Conservation (phyloP, 345 rosid species). For the Theobroma cacao region DNA sequence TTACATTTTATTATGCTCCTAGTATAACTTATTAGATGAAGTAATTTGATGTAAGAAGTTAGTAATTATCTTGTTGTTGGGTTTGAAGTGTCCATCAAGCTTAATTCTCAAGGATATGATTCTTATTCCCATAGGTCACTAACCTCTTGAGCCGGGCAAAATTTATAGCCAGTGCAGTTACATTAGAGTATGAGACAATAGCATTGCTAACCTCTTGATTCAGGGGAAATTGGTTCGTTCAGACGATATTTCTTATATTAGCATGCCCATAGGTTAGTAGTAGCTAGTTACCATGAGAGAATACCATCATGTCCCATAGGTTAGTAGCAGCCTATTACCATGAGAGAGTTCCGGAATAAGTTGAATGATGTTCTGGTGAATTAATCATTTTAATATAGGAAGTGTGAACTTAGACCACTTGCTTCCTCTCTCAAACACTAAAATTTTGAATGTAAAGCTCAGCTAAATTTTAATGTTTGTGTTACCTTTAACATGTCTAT, state of each 20-base stretch:
- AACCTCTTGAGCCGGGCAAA: neutral
- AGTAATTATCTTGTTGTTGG: neutral
- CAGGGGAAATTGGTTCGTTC: neutral
- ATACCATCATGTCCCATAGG: too few relatives aligned
- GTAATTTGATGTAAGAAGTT: neutral
- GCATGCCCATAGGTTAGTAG: neutral
- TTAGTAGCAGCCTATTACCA: too few relatives aligned
- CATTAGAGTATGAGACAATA: neutral
- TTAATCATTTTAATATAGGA: neutral
- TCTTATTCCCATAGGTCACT: neutral
- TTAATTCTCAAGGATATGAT: neutral
- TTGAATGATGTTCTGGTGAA: neutral
- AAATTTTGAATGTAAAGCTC: neutral
- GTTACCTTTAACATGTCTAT: neutral
- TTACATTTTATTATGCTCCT: neutral
- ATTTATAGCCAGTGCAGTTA: neutral
- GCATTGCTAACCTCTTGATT: neutral
- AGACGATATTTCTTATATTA: neutral
- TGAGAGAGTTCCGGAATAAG: neutral
- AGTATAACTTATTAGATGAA: neutral
- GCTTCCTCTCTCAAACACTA: neutral
- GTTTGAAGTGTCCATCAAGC: neutral
- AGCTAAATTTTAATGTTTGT: neutral
- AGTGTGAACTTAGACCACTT: neutral
- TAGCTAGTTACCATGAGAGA: neutral